Evolutionary conservation across 106 monocot genomes (phyloP).

Genomic region (Dendrobium officinale): DNA sequence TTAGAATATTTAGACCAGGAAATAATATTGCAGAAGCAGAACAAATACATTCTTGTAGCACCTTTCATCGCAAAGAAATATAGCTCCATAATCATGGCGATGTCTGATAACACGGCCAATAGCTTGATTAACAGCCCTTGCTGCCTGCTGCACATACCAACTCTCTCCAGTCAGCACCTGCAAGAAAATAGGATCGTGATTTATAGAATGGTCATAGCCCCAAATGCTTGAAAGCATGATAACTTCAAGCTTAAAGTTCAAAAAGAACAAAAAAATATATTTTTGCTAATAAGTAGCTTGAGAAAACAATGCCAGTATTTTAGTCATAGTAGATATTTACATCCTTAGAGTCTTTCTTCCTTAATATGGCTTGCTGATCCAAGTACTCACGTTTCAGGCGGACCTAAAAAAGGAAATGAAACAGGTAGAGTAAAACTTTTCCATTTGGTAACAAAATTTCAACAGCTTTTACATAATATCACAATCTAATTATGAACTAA

Average conservation of each 20-base stretch:
- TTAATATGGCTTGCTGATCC: conserved; percentile 49
- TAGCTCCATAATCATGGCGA: conserved; percentile 92
- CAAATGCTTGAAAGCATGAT: background rate
- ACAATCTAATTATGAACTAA: background rate
- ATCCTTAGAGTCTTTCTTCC: conserved; percentile 56
- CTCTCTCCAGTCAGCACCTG: conserved; percentile 77
- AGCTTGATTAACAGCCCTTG: conserved; percentile 96
- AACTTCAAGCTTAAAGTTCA: background rate
- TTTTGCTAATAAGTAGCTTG: background rate
- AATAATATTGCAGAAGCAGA: background rate
- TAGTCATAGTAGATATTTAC: background rate
- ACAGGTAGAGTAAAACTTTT: background rate
- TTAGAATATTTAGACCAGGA: background rate
- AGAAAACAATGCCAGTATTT: background rate
- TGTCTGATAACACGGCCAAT: conserved; percentile 97
- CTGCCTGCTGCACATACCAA: conserved; percentile 98
- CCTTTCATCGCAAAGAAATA: conserved; percentile 97
- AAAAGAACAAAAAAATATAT: background rate
- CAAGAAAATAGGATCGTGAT: conserved; percentile 1
- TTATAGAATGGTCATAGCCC: background rate
- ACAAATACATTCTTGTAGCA: conserved; percentile 9
- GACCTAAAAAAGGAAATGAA: conserved; percentile 37
- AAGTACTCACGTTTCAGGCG: conserved; percentile 94
- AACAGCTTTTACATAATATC: background rate
- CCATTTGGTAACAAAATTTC: background rate